phyloP scores from a whole-genome alignment of 768 basidiomycete species.

The Megacollybia marginata region DNA sequence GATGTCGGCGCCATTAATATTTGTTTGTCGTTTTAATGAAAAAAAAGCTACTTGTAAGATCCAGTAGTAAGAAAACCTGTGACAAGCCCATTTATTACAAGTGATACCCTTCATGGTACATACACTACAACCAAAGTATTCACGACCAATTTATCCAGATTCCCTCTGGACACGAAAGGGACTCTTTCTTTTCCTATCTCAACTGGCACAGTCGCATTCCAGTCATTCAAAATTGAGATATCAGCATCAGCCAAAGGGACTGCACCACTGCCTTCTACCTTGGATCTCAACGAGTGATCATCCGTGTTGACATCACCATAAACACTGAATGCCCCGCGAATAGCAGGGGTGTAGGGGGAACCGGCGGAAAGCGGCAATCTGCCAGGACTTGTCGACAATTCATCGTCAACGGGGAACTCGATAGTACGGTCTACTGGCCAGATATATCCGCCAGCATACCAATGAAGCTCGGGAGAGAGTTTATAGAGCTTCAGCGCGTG shows the following conservation, averaged over 20 bases:
- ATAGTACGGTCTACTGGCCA: slow-evolving; percentile 72
- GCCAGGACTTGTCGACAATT: slow-evolving; percentile 3
- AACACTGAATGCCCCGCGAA: slow-evolving; percentile 37
- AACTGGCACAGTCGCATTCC: slow-evolving; percentile 28
- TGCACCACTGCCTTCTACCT: slow-evolving; percentile 65
- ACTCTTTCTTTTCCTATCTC: slow-evolving; percentile 59
- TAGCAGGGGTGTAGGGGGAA: slow-evolving; percentile 22
- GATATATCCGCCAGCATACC: slow-evolving; percentile 77
- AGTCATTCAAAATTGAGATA: slow-evolving; percentile 53
- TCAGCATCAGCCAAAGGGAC: slow-evolving; percentile 56
- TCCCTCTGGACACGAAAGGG: slow-evolving; percentile 57
- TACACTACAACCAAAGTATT: slow-evolving; percentile 69
- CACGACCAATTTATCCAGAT: slow-evolving; percentile 67
- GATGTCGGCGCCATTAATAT: too few species aligned
- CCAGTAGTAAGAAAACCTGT: background rate
- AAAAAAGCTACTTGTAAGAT: too few species aligned
- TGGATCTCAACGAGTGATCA: slow-evolving; percentile 31
- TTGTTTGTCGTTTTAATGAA: too few species aligned
- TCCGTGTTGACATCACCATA: slow-evolving; percentile 4
- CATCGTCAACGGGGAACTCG: slow-evolving; percentile 46
- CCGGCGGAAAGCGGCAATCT: slow-evolving; percentile 13
- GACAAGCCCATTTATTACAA: background rate
- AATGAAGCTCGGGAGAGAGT: slow-evolving; percentile 65
- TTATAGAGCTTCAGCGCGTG: slow-evolving; percentile 75
- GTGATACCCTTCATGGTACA: slow-evolving; percentile 30